These are phyloP conservation scores for Elsinoe fawcettii DNA, from an alignment of 2,329 filamentous ascomycete species.

Conservation along the genomic window DNA sequence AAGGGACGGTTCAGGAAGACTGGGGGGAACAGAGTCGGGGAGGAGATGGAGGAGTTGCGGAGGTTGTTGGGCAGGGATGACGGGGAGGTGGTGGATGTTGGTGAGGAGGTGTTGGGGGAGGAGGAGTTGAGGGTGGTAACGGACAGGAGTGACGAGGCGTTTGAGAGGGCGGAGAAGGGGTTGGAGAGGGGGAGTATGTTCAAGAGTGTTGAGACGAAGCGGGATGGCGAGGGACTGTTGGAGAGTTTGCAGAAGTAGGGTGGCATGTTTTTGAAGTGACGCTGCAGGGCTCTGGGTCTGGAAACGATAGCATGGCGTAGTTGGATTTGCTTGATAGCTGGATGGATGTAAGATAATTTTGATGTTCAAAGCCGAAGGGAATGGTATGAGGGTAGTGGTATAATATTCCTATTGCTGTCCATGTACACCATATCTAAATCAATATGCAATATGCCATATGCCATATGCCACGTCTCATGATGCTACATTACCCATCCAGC, in stretches of 20 bases:
- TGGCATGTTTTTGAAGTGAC: not conserved
- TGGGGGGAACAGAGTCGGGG: slow-evolving; percentile 42
- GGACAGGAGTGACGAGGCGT: slow-evolving; percentile 63
- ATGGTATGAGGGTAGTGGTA: no score
- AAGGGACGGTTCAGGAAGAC: slow-evolving; percentile 68
- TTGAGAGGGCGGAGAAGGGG: slow-evolving; percentile 68
- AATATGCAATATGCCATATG: no score
- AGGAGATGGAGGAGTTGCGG: slow-evolving; percentile 43
- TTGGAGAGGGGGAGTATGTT: slow-evolving; percentile 55
- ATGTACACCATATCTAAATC: no score
- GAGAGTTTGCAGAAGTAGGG: slow-evolving; percentile 38
- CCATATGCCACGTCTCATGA: not conserved
- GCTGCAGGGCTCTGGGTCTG: not conserved
- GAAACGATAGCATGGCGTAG: not conserved
- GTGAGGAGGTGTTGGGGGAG: slow-evolving; percentile 61
- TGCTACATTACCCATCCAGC: not conserved
- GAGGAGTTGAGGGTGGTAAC: slow-evolving; percentile 70
- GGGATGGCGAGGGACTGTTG: slow-evolving; percentile 40
- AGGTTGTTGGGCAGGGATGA: slow-evolving; percentile 53
- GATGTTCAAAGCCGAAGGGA: not conserved
- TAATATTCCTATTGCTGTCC: no score
- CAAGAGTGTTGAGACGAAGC: slow-evolving; percentile 64
- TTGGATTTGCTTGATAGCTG: not conserved
- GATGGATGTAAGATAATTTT: not conserved
- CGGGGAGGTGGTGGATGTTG: slow-evolving; percentile 53